phyloP scores from a whole-genome alignment of 2,329 filamentous ascomycete species.

The Cytospora chrysosperma region DNA sequence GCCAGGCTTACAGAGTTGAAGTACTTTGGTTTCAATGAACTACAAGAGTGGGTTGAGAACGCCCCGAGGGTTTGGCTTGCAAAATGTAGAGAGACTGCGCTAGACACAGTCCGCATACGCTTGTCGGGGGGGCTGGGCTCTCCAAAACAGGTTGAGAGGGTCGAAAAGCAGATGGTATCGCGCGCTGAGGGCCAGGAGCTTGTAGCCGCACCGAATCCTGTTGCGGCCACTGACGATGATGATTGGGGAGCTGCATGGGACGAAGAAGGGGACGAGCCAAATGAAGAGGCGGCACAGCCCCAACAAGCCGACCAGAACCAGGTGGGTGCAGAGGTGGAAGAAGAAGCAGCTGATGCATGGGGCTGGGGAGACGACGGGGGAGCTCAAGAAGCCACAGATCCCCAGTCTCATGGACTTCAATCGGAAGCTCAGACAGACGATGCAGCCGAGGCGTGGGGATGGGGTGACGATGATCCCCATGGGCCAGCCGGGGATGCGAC shows the following conservation, averaged over 20 bases:
- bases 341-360: slow-evolving; percentile 40
- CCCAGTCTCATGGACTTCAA: slow-evolving; percentile 27
- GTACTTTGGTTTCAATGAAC: slow-evolving; percentile 61
- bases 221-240: slow-evolving; percentile 43
- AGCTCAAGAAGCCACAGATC: slow-evolving; percentile 27
- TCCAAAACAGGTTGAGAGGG: slow-evolving; percentile 71
- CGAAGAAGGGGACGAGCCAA: slow-evolving; percentile 56
- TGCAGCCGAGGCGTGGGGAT: slow-evolving; percentile 74
- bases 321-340: slow-evolving; percentile 31
- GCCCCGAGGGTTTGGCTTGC: slow-evolving; percentile 82
- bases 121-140: slow-evolving; percentile 64
- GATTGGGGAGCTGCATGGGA: slow-evolving; percentile 84
- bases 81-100: slow-evolving; percentile 75
- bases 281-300: slow-evolving; percentile 26
- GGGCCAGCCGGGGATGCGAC: slow-evolving; percentile 30
- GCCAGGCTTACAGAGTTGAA: slow-evolving; percentile 58
- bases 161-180: slow-evolving; percentile 80
- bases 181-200: slow-evolving; percentile 65
- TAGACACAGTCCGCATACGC: slow-evolving; percentile 71
- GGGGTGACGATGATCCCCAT: slow-evolving; percentile 66
- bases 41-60: slow-evolving; percentile 78
- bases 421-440: slow-evolving; percentile 34
- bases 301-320: slow-evolving; percentile 26
- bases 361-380: slow-evolving; percentile 35
- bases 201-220: slow-evolving; percentile 40